A percentile compares a stretch with the other conserved stretches of the same genome.
phyloP scores from a whole-genome alignment of 2,329 filamentous ascomycete genomes.

The Cercospora canescens region DNA sequence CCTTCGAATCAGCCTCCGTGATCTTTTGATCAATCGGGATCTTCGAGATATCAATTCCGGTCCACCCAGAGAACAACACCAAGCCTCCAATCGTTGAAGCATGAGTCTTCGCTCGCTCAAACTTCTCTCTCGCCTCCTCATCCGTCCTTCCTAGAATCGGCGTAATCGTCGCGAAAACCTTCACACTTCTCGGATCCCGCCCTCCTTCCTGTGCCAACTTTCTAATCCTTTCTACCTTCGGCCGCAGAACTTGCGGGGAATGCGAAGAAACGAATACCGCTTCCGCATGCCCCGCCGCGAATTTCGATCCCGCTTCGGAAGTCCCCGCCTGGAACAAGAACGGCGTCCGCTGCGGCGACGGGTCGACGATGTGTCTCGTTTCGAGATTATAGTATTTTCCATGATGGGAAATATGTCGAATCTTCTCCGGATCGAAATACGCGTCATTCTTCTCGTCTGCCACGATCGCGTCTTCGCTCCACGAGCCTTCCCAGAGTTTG shows the following conservation, averaged over 20 bases:
- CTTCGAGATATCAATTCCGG: conserved; percentile 61
- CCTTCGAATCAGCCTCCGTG: conserved; percentile 54
- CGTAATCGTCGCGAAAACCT: conserved; percentile 66
- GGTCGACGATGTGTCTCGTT: conserved; percentile 46
- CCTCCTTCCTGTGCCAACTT: conserved; percentile 52
- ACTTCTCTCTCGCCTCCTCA: conserved; percentile 65
- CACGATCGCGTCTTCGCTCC: conserved; percentile 57
- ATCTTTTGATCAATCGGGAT: conserved; percentile 61
- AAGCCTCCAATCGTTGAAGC: conserved; percentile 66
- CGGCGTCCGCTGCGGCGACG: conserved; percentile 43
- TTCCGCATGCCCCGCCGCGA: conserved; percentile 60
- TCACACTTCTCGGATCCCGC: conserved; percentile 61
- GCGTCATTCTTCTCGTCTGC: conserved; percentile 56
- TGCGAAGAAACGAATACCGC: conserved; percentile 69
- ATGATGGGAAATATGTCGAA: conserved; percentile 61
- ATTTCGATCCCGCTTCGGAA: conserved; percentile 57
- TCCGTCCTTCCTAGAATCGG: conserved; percentile 66
- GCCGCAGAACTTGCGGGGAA: conserved; percentile 60
- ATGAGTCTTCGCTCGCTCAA: conserved; percentile 60
- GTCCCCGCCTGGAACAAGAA: conserved; percentile 57
- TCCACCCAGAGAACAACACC: conserved; percentile 74
- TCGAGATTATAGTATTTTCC: conserved; percentile 56
- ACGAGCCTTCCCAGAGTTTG: conserved; percentile 60
- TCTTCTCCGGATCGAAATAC: conserved; percentile 60
- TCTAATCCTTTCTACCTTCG: conserved; percentile 64